These are phyloP conservation scores for Fusarium compactum DNA, from an alignment of 2,329 filamentous ascomycete species.

Conservation along the genomic window DNA sequence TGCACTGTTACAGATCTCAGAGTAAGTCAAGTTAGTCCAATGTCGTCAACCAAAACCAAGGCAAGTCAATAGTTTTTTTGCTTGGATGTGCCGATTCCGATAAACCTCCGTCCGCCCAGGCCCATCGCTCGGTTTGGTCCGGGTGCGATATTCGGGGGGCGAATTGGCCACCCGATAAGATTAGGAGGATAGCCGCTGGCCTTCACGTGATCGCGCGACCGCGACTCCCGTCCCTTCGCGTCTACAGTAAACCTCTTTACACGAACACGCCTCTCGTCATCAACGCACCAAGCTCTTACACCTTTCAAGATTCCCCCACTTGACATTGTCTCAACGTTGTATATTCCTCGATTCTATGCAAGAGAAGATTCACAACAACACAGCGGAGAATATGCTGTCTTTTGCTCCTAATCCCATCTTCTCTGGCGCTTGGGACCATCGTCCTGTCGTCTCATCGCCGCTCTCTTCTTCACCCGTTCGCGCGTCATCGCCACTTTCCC, in stretches of 20 bases:
- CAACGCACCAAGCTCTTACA: conserved; percentile 8
- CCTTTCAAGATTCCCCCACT: not conserved
- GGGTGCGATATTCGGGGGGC: conserved; percentile 38
- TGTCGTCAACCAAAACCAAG: conserved; percentile 42
- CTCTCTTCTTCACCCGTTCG: conserved; percentile 68
- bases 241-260: conserved; percentile 37
- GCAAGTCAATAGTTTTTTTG: conserved; percentile 44
- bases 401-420: conserved; percentile 59
- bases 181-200: not conserved
- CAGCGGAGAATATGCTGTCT: conserved; percentile 55
- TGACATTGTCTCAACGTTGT: conserved; percentile 1
- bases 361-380: conserved; percentile 49
- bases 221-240: conserved; percentile 42
- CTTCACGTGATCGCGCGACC: conserved; percentile 52
- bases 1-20: conserved; percentile 2
- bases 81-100: conserved; percentile 46
- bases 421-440: conserved; percentile 58
- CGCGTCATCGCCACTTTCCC: conserved; percentile 61
- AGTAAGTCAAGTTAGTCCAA: conserved; percentile 4
- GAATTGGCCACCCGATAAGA: conserved; percentile 21
- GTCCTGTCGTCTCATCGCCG: conserved; percentile 60
- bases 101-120: conserved; percentile 43
- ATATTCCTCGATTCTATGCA: conserved; percentile 45
- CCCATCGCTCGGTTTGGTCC: conserved; percentile 44
- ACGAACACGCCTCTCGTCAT: conserved; percentile 26